phyloP scores from a whole-genome alignment of 1,139 yeast species.

The Candida labiduridarum region DNA sequence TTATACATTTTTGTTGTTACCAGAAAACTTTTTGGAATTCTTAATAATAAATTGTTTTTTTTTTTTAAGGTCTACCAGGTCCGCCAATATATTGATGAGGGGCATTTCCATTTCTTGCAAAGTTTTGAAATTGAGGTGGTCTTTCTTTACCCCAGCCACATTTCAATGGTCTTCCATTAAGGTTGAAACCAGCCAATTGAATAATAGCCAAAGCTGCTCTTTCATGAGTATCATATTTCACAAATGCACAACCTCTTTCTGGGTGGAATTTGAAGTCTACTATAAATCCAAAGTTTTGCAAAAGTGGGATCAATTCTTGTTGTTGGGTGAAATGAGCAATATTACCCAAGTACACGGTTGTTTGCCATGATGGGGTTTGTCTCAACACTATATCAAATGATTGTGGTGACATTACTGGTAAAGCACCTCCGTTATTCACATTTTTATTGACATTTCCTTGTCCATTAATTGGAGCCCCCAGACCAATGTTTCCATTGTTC shows the following conservation, averaged over 20 bases:
- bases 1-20: background rate
- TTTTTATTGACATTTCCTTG: constrained; percentile 13
- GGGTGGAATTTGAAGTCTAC: constrained; percentile 81
- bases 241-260: constrained; percentile 84
- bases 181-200: constrained; percentile 71
- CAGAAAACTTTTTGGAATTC: background rate
- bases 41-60: background rate
- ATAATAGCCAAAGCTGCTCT: constrained; percentile 88
- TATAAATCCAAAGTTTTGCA: constrained; percentile 80
- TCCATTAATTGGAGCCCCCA: constrained; percentile 6
- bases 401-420: constrained; percentile 50
- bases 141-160: constrained; percentile 88
- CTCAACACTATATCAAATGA: constrained; percentile 70
- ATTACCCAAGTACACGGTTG: constrained; percentile 89
- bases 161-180: constrained; percentile 78
- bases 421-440: constrained; percentile 5
- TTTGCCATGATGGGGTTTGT: constrained; percentile 81
- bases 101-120: constrained; percentile 30
- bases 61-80: constrained; percentile 16
- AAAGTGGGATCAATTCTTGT: constrained; percentile 71
- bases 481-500: constrained; percentile 5
- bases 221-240: constrained; percentile 83
- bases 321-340: constrained; percentile 77
- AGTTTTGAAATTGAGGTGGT: constrained; percentile 44
- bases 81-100: constrained; percentile 29